These are phyloP conservation scores for Dittrichia graveolens DNA, from an alignment of 129 eudicot genomes.

Conservation along the genomic window DNA sequence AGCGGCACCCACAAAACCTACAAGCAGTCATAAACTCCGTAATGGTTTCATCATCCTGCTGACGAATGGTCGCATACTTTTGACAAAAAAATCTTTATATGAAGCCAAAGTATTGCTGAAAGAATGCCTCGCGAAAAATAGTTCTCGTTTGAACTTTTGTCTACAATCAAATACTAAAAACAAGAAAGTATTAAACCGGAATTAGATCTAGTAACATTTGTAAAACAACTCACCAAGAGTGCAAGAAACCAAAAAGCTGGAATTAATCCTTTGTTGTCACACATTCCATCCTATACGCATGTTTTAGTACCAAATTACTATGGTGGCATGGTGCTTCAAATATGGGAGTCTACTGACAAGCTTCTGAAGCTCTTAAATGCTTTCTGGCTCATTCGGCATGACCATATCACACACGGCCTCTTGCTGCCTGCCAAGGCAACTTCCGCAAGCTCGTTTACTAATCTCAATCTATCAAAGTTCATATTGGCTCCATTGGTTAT, in stretches of 20 bases:
- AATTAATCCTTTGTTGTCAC: not conserved
- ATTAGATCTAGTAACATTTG: no score
- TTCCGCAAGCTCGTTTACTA: not conserved
- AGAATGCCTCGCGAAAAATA: no score
- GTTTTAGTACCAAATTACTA: not conserved
- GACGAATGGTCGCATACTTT: no score
- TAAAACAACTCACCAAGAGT: no score
- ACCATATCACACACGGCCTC: not conserved
- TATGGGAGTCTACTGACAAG: not conserved
- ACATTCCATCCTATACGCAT: not conserved
- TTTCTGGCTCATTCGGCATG: not conserved
- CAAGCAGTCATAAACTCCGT: no score
- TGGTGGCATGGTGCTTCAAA: not conserved
- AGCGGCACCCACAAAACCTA: no score
- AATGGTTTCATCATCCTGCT: no score
- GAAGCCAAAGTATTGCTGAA: no score
- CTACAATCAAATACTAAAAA: not conserved
- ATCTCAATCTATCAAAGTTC: slow-evolving; percentile 1
- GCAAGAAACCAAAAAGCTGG: no score
- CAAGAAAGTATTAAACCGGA: not conserved
- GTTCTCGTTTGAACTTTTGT: no score
- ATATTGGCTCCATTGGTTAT: slow-evolving; percentile 9
- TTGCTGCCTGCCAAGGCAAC: not conserved
- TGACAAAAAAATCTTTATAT: no score
- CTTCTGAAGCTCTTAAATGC: not conserved